phyloP scores from a whole-genome alignment of 495 filamentous ascomycete species.

The Hypomontagnella submonticulosa region DNA sequence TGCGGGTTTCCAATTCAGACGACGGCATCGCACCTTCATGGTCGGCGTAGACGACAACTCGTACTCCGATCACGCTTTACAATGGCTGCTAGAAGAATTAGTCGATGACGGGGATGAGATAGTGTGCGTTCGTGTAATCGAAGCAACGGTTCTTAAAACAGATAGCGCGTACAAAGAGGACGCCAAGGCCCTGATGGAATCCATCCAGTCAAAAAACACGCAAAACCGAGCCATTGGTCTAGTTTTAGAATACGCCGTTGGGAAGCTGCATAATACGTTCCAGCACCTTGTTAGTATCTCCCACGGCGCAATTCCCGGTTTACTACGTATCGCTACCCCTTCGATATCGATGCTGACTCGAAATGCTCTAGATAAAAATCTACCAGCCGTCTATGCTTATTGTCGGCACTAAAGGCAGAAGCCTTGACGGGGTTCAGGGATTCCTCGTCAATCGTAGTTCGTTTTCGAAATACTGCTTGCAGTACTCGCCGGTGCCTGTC shows the following conservation, averaged over 20 bases:
- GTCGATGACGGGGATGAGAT: slow-evolving; percentile 98
- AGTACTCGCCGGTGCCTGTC: slow-evolving; percentile 96
- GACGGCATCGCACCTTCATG: slow-evolving; percentile 89
- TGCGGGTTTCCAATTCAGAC: slow-evolving; percentile 84
- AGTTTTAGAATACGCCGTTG: slow-evolving; percentile 88
- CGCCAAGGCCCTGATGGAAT: slow-evolving; percentile 77
- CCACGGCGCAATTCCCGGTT: neutral
- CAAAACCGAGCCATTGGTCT: slow-evolving; percentile 87
- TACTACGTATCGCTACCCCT: neutral
- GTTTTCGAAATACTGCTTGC: slow-evolving; percentile 95
- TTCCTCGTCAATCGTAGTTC: slow-evolving; percentile 84
- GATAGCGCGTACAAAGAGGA: slow-evolving; percentile 85
- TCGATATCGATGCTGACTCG: slow-evolving; percentile 11
- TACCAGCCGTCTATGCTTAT: slow-evolving; percentile 96
- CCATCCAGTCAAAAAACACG: slow-evolving; percentile 86
- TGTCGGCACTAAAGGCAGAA: slow-evolving; percentile 90
- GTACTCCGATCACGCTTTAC: slow-evolving; percentile 93
- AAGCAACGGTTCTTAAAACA: slow-evolving; percentile 80
- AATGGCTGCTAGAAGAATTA: slow-evolving; percentile 93
- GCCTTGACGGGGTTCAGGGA: slow-evolving; percentile 86
- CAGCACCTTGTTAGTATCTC: slow-evolving; percentile 80
- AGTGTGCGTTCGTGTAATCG: slow-evolving; percentile 90
- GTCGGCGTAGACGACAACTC: slow-evolving; percentile 94
- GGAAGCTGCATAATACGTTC: slow-evolving; percentile 92
- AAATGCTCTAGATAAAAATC: slow-evolving; percentile 76